Percentiles rank a stretch among this genome's conserved stretches.
phyloP scores from a whole-genome alignment of 1,284 basidiomycete genomes.

The Pholiota adiposa region DNA sequence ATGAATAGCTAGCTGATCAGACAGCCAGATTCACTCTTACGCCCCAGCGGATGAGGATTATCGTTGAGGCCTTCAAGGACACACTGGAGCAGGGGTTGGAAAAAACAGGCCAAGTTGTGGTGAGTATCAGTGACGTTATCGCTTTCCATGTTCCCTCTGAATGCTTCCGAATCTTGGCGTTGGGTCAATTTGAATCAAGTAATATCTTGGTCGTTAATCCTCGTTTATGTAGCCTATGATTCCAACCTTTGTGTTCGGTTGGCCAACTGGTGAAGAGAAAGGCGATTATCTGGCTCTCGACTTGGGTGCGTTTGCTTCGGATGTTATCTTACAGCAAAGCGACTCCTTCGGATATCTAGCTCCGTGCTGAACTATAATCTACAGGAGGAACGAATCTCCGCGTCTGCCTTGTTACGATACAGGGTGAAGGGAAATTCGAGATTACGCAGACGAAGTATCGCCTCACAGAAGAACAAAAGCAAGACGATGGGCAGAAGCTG shows the following conservation, averaged over 20 bases:
- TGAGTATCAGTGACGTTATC: slow-evolving; percentile 48
- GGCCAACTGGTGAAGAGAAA: slow-evolving; percentile 89
- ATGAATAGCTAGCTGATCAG: slow-evolving; percentile 12
- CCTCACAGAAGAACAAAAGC: slow-evolving; percentile 97
- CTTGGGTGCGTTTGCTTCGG: slow-evolving; percentile 63
- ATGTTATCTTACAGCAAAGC: neutral
- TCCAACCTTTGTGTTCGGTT: slow-evolving; percentile 96
- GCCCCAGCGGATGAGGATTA: slow-evolving; percentile 95
- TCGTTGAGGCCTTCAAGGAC: slow-evolving; percentile 95
- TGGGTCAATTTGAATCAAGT: neutral
- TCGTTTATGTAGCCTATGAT: slow-evolving; percentile 77
- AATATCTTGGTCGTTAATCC: neutral
- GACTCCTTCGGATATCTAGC: neutral
- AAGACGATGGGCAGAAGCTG: slow-evolving; percentile 91
- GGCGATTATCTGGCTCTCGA: slow-evolving; percentile 95
- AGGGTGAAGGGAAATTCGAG: slow-evolving; percentile 95
- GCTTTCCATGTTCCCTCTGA: neutral
- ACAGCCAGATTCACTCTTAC: slow-evolving; percentile 79
- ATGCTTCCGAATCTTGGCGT: slow-evolving; percentile 1
- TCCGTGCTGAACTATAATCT: neutral
- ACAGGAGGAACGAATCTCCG: slow-evolving; percentile 94
- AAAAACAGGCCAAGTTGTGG: slow-evolving; percentile 87
- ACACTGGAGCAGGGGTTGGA: slow-evolving; percentile 87
- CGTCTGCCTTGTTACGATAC: slow-evolving; percentile 93
- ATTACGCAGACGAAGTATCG: slow-evolving; percentile 98